A percentile compares a stretch with the other conserved stretches of the same genome.
Evolutionary conservation across 108 stramenopile genomes (phyloP).

Genomic region (Skeletonema grethae): DNA sequence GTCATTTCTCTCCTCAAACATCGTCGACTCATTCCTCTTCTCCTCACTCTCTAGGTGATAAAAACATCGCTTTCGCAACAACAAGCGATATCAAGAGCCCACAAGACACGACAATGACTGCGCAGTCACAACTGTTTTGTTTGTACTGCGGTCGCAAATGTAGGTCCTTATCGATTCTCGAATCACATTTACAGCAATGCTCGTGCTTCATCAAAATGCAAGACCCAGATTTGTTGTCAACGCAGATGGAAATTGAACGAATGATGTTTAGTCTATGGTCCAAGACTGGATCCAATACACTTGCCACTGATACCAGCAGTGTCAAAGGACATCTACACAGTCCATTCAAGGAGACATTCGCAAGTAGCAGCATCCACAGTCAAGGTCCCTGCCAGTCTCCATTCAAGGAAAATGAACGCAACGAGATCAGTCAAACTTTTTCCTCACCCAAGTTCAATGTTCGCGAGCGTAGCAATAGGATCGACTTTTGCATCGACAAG

Average conservation of each 20-base stretch:
- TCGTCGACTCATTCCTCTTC: not conserved
- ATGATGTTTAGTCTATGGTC: conserved; percentile 22
- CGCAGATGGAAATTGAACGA: conserved; percentile 17
- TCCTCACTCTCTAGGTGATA: not conserved
- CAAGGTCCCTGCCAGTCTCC: not conserved
- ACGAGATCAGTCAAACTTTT: not conserved
- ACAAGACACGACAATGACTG: conserved; percentile 23
- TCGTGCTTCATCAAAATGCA: conserved; percentile 14
- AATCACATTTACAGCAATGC: conserved; percentile 24
- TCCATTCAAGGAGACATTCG: not conserved
- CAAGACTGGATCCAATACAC: not conserved
- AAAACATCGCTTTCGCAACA: not conserved
- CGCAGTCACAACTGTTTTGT: conserved; percentile 15
- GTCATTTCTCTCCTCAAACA: not conserved
- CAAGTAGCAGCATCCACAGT: no score
- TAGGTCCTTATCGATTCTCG: conserved; percentile 18
- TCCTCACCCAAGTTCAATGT: not conserved
- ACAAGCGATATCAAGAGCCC: conserved; percentile 19
- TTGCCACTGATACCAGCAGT: not conserved
- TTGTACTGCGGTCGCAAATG: conserved; percentile 37
- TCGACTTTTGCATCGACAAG: conserved; percentile 10
- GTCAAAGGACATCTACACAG: not conserved
- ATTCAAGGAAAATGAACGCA: not conserved
- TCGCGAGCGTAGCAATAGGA: not conserved
- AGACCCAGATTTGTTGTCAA: conserved; percentile 12